Base-by-base conservation (phyloP, 371 early-diverging fungal genomes). In the Mucor piriformis region DNA sequence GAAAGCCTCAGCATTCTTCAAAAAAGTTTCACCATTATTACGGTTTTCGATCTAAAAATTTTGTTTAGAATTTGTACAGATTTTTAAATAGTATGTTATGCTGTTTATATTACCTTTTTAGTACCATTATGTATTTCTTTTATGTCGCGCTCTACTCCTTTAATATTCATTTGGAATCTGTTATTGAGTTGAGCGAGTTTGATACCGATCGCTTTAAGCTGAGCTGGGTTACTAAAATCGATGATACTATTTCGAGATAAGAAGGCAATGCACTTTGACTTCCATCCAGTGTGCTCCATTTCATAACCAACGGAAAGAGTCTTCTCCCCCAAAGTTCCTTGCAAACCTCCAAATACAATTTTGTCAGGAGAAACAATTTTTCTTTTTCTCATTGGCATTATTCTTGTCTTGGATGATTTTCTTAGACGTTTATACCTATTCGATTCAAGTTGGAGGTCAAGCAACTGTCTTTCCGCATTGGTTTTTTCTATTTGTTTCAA, bases 1-100 rank as follows among this genome's bases (percentile, higher is more conserved):
- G 18, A 27, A 54, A 27, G 43, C 25, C 27, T 54, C 54, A 54
- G 54, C 44, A 44, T 54, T 11, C 55, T 54, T 54, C 55, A 54
- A 50, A 37, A 37, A 1, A 1, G 38, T 53, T 42, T 53, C 42
- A 18, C 25, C 59, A 43, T 27, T 3, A 43, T 6, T 43, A 33
- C 44, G 51, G 59, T 50, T 59, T 59, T 59, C 60, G 20, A 53
- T 59, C 60, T 59, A 59, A 59, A 59, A 11, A 3, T 21, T 47
- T 54, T 47, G 35, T 56, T 21, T 0, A 52, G 52, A 34, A 59
- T 52, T 34, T 52, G 59, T 52, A 59, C 53, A 46, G 18, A 18
- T 59, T 47, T 59, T 52, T 35, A 59, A 29, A 46, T 46, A 46
- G 53, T 59, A 59, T 16, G 27, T 52, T 52, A 33, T 46, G 37